Base-by-base conservation (phyloP, 768 basidiomycete genomes). In the Phylloporus sp. region DNA sequence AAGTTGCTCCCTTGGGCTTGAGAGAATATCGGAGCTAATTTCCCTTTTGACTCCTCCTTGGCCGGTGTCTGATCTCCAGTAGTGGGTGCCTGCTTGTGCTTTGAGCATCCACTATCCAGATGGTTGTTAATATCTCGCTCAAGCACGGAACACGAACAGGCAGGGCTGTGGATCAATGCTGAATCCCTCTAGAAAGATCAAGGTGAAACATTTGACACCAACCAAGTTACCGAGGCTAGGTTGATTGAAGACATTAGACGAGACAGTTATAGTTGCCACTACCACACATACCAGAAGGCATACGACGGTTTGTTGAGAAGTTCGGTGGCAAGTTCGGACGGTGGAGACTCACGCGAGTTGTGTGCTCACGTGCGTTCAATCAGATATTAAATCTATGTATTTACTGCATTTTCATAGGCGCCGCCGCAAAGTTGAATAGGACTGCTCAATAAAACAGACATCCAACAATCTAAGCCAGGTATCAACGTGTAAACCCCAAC, bases 101-200 rank as follows among this genome's bases (percentile, higher is more conserved):
- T 54, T n/a, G 56, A 55, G 46, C 81, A 81, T 36, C 64, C 64
- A 34, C 68, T 74, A 57, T 84, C 81, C 16, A 84, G 64, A 47
- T 84, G 81, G 29, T 55, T 55, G 60, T 83, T 82, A 50, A 84
- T 82, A 50, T 62, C 52, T 38, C 55, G 56, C 40, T 73, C 70
- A 22, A 66, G 54, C 20, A 83, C 78, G 12, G 64, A 53, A 41
- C 63, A 66, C 6, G 71, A 73, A 59, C 81, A 82, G 41, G 79
- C 72, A 12, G 81, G 81, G 48, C 81, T 82, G 50, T 45, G 22
- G 24, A 6, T n/a, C 9, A 20, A 44, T 15, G 36, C 5, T 49
- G 5, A 50, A 20, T 49, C n/a, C 20, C 28, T 23, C 27, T n/a
- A 20, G 16, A 9, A 28, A 35, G 4, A 24, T 12, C 1, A 29